Conservation (phyloP, 2,329 filamentous ascomycete species). For the Cladorrhinum sp. region DNA sequence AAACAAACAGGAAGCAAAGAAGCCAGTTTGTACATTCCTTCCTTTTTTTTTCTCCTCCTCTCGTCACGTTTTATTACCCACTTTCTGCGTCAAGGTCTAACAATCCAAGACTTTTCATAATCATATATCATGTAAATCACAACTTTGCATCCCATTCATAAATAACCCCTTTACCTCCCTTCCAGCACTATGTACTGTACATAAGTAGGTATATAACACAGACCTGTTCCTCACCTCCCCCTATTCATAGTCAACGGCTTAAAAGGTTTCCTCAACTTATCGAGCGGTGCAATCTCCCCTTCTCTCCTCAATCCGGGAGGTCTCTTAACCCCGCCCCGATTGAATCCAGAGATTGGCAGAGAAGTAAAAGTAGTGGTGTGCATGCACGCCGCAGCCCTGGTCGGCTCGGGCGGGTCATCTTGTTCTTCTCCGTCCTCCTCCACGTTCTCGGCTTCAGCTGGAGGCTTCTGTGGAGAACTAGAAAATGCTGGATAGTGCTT, state of each 20-base stretch:
- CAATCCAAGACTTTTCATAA: neutral
- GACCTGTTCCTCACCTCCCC: slow-evolving; percentile 28
- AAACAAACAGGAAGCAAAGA: too few species aligned
- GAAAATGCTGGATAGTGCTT: slow-evolving; percentile 57
- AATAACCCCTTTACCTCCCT: too few species aligned
- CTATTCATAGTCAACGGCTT: slow-evolving; percentile 53
- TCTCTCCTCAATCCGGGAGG: slow-evolving; percentile 42
- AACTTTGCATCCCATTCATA: neutral
- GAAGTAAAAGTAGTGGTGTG: slow-evolving; percentile 51
- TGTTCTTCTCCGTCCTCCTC: slow-evolving; percentile 31
- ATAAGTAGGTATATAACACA: neutral
- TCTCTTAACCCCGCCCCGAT: slow-evolving; percentile 39
- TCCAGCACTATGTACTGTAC: too few species aligned
- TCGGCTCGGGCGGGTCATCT: slow-evolving; percentile 34
- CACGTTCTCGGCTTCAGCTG: slow-evolving; percentile 19
- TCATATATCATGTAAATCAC: too few species aligned
- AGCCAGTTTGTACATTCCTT: too few species aligned
- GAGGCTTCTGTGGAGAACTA: slow-evolving; percentile 46
- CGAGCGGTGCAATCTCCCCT: slow-evolving; percentile 45
- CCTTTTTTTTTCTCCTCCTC: too few species aligned
- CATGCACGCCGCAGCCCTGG: slow-evolving; percentile 43
- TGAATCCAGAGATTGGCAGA: slow-evolving; percentile 28
- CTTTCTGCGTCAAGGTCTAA: too few species aligned
- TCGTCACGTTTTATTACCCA: neutral
- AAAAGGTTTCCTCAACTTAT: slow-evolving; percentile 53